These are phyloP conservation scores for Acanthamoeba triangularis DNA, from an alignment of 208 protist genomes.

Conservation along the genomic window DNA sequence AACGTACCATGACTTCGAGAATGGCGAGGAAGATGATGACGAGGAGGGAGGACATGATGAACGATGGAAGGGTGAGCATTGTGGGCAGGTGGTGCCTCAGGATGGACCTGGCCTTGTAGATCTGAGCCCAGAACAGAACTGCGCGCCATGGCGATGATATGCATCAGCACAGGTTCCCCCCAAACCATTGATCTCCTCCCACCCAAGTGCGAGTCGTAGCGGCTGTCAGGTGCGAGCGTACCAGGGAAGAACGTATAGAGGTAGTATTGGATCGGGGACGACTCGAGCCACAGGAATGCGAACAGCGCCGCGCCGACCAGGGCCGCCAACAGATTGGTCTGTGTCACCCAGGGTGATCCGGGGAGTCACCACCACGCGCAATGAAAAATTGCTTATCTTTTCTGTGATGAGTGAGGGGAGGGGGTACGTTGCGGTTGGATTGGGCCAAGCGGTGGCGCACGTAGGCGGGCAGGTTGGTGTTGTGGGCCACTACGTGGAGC, in stretches of 20 bases:
- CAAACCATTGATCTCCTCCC: neutral
- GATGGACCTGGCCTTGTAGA: slow-evolving; percentile 20
- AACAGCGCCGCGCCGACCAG: neutral
- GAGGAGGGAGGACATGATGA: neutral
- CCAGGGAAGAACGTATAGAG: slow-evolving; percentile 76
- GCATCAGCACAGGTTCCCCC: neutral
- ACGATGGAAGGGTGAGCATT: neutral
- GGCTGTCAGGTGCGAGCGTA: neutral
- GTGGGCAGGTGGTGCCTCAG: neutral
- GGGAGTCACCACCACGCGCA: neutral
- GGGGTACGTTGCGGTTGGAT: neutral
- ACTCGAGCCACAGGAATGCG: slow-evolving; percentile 50
- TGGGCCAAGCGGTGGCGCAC: neutral
- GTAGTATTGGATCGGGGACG: slow-evolving; percentile 80
- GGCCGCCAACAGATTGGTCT: slow-evolving; percentile 22
- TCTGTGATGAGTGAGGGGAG: too few species aligned
- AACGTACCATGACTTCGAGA: slow-evolving; percentile 38
- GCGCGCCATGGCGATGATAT: neutral
- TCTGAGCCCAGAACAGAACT: slow-evolving; percentile 19
- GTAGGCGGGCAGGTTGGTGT: slow-evolving; percentile 76
- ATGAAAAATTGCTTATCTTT: neutral
- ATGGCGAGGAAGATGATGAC: slow-evolving; percentile 41
- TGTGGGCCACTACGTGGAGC: slow-evolving; percentile 83
- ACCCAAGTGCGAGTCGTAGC: neutral
- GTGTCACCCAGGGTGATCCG: neutral